These are phyloP conservation scores for Thielaviopsis ethacetica DNA, from an alignment of 2,329 filamentous ascomycete genomes.

Conservation along the genomic window DNA sequence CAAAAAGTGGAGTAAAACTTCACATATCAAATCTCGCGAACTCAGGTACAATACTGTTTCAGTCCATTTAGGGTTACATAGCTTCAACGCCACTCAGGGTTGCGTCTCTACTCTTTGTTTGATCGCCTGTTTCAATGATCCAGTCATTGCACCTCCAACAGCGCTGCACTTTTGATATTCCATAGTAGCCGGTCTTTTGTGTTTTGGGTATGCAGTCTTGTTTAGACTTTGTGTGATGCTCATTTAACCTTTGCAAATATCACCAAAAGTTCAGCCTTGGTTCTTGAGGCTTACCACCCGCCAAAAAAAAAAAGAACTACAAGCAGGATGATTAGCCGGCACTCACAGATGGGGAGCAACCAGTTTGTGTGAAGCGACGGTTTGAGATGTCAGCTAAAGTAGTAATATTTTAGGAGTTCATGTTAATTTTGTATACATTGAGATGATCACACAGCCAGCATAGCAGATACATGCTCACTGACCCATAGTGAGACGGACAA, in stretches of 20 bases:
- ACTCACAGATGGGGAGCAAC: background rate
- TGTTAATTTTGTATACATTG: background rate
- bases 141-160: too few relatives aligned
- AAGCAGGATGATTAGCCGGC: too few relatives aligned
- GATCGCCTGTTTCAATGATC: background rate
- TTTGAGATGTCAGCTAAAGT: background rate
- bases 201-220: background rate
- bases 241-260: background rate
- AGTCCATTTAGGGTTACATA: background rate
- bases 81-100: background rate
- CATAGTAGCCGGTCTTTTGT: background rate
- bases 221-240: background rate
- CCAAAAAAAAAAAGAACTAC: too few relatives aligned
- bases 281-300: background rate
- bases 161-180: background rate
- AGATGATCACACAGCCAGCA: background rate
- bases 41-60: background rate
- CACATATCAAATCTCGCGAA: too few relatives aligned
- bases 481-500: too few relatives aligned
- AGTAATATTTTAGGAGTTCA: background rate
- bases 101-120: background rate
- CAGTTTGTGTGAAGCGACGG: background rate
- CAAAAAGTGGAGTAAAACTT: too few relatives aligned
- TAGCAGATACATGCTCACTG: too few relatives aligned
- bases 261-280: background rate